Conservation (phyloP, 2,329 filamentous ascomycete genomes). For the Xylaria sp. region DNA sequence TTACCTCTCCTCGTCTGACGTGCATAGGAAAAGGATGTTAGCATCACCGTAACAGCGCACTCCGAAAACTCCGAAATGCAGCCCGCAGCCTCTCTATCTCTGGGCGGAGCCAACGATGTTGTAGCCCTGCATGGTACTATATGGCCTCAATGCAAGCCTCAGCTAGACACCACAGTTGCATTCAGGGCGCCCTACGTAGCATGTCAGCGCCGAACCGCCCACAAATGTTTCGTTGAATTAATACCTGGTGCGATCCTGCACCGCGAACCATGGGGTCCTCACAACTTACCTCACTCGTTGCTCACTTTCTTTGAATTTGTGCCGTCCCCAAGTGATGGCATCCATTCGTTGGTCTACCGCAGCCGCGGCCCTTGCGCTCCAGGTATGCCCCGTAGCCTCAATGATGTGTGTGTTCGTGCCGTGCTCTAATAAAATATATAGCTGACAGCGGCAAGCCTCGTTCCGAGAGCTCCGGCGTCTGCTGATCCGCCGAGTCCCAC, state of each 20-base stretch:
- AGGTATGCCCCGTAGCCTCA: background rate
- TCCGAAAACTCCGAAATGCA: constrained; percentile 2
- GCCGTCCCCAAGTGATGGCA: constrained; percentile 17
- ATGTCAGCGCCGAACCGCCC: constrained; percentile 9
- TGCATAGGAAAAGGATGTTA: constrained; percentile 17
- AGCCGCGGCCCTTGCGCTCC: constrained; percentile 4
- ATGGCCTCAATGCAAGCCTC: constrained; percentile 17
- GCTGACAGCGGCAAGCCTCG: background rate
- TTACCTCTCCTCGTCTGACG: constrained; percentile 19
- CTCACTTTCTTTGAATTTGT: constrained; percentile 13
- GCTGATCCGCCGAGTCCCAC: constrained; percentile 2
- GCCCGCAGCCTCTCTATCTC: constrained; percentile 15
- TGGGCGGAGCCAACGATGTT: background rate
- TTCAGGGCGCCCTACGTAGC: background rate
- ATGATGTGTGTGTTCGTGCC: background rate
- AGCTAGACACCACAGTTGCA: constrained; percentile 8
- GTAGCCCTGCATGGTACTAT: constrained; percentile 23
- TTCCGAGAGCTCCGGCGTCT: background rate
- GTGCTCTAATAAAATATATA: background rate
- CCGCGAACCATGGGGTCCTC: background rate
- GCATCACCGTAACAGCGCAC: background rate
- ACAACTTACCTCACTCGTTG: constrained; percentile 18
- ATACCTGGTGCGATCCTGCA: constrained; percentile 11
- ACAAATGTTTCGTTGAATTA: constrained; percentile 8
- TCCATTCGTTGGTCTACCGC: constrained; percentile 21